Percentiles rank a stretch among this genome's conserved stretches.
phyloP scores from a whole-genome alignment of 129 eudicot genomes.

The Ambrosia artemisiifolia region DNA sequence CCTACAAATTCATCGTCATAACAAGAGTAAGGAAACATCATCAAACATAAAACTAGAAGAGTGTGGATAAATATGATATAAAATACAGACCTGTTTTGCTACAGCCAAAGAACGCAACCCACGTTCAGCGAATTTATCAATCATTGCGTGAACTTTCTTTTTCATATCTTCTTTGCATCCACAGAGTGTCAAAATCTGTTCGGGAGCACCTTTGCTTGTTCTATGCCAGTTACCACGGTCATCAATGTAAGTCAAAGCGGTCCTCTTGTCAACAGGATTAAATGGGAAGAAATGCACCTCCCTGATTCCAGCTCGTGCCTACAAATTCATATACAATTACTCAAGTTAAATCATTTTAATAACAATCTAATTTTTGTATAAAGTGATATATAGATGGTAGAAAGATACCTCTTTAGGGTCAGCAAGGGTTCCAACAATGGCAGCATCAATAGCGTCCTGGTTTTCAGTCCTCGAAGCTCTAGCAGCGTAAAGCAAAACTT shows the following conservation, averaged over 20 bases:
- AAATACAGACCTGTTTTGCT: conserved; percentile 62
- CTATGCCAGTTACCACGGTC: conserved; percentile 76
- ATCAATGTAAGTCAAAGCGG: conserved; percentile 87
- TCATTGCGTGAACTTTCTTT: conserved; percentile 77
- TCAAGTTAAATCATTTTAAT: neutral
- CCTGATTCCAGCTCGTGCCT: conserved; percentile 82
- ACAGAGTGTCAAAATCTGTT: conserved; percentile 80
- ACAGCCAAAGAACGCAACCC: conserved; percentile 88
- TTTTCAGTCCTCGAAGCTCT: conserved; percentile 82
- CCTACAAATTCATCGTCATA: conserved; percentile 37
- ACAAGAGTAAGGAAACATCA: neutral
- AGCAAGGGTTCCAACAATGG: conserved; percentile 83
- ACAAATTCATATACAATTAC: neutral
- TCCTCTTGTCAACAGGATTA: conserved; percentile 91
- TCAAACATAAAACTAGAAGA: neutral
- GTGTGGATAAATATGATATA: neutral
- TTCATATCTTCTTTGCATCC: conserved; percentile 73
- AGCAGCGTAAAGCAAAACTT: conserved; percentile 72
- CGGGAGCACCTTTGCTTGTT: conserved; percentile 93
- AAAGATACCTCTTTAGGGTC: conserved; percentile 72
- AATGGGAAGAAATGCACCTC: conserved; percentile 85
- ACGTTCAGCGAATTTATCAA: conserved; percentile 86
- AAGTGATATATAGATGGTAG: neutral
- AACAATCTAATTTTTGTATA: neutral
- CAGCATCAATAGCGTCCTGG: conserved; percentile 91